Evolutionary conservation across 148 eudicot genomes (phyloP), one percentile per base, ranked within the genome.

Genomic region (Talinum fruticosum): DNA sequence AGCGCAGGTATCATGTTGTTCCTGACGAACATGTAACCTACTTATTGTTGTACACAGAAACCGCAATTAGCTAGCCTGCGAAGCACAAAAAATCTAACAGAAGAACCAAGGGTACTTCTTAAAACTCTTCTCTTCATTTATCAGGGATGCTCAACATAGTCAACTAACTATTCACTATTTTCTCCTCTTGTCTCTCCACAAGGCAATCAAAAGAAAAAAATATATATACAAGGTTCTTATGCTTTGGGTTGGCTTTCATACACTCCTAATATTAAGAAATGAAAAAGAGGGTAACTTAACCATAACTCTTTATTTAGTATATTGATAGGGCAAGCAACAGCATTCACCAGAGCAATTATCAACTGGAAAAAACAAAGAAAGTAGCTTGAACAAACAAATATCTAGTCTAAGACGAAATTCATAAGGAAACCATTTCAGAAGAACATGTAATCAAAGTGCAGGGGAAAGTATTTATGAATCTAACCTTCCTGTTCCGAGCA

Each of bases 401-500:
- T 7, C 32, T n/a, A 38, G 19, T 21, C 53, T 41, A 13, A 38
- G 32, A 44, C 10, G 2, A 24, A 44, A 49, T 44, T 10, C 51
- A 44, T n/a, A 71, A 45, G 24, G 8, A 19, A 45, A 68, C 10
- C 45, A 68, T 16, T 68, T 68, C 6, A 36, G 2, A 6, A 68
- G 12, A 34, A 68, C 10, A 64, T 10, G 26, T 33, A 34, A 34
- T 35, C 45, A 68, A 14, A 71, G 0, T 59, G 12, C 26, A 44
- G 74, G 57, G 4, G 7, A 28, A 71, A 21, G 57, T 61, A 5
- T 29, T 5, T 76, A 30, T 10, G 33, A 69, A 10, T 8, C 83
- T 7, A 78, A 91, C 97, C 97, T 91, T 96, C 74, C 74, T 85
- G 81, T 89, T 96, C 64, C 94, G 84, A 0, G 93, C 85, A 75